Percentiles rank a stretch among this genome's conserved stretches.
phyloP scores from a whole-genome alignment of 345 rosid species.

The Angophora floribunda region DNA sequence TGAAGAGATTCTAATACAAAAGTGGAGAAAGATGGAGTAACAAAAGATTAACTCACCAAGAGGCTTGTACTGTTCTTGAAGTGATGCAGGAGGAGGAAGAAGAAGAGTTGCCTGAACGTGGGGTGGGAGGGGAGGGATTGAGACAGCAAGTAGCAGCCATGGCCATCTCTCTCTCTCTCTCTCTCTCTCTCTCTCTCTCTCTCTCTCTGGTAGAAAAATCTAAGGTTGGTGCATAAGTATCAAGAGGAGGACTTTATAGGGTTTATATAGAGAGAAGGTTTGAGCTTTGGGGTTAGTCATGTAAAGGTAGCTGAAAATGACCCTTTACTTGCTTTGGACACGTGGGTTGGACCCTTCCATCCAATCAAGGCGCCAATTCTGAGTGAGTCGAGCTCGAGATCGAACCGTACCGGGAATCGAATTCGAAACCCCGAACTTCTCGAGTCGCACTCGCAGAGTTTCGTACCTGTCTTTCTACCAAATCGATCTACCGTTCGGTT shows the following conservation, averaged over 20 bases:
- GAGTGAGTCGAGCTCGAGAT: neutral
- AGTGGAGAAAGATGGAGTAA: neutral
- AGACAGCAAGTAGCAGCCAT: conserved; percentile 27
- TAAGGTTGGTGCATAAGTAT: neutral
- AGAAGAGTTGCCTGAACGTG: neutral
- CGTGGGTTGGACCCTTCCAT: neutral
- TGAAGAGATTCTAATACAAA: neutral
- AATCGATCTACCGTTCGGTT: neutral
- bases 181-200: neutral
- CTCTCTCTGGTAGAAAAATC: neutral
- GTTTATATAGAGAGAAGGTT: neutral
- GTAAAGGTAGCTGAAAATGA: neutral
- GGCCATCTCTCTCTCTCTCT: conserved; percentile 16
- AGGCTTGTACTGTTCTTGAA: neutral
- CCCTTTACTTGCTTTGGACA: neutral
- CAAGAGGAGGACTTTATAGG: neutral
- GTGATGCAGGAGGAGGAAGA: neutral
- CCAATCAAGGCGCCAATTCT: neutral
- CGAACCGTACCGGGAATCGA: neutral
- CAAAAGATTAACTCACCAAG: conserved; percentile 3
- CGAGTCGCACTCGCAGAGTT: too few species aligned
- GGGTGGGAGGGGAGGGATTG: conserved; percentile 22
- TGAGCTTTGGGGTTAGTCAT: neutral
- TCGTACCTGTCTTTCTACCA: neutral
- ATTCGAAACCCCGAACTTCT: neutral